Base-by-base conservation (phyloP, 208 protist genomes). In the Leishmania arabica region DNA sequence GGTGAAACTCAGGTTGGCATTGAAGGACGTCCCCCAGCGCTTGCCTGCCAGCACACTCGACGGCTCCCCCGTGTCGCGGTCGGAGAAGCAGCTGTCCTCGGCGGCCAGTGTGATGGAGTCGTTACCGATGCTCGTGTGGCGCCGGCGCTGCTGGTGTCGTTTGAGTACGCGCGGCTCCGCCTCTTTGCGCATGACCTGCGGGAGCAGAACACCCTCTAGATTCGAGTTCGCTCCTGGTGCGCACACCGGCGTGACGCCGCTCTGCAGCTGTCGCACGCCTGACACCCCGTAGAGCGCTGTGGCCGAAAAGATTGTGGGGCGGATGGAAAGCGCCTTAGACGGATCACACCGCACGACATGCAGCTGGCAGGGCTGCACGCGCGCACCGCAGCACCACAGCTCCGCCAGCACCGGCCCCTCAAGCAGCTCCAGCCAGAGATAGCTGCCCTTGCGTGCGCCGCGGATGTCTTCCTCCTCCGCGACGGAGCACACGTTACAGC, bases 341-440 rank as follows among this genome's bases (percentile, higher is more conserved):
- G 90, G 87, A 75, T 95, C 91, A 64, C 85, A 92, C 31, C 92
- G 93, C 21, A 97, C 85, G 9, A 97, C 88, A 62, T 96, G 92
- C 21, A 97, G 84, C 71, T 96, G 92, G 68, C 92, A 96, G n/a
- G 86, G 89, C 78, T 95, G 92, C 42, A 97, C 89, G 64, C 89
- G 89, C 49, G 91, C 95, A 0, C 92, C 93, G 53, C 92, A 97
- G 79, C 92, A 95, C 89, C 89, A 96, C 62, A 97, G 82, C 66
- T 96, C 92, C n/a, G 83, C 87, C 40, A 95, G 81, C 47, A 93
- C 84, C 2, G 92, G 93, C 0, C 92, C 93, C 40, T 89, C 79
- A 11, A 86, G 81, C 17, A 97, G 86, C 66, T 96, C 92, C 47
- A 97, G 74, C 93, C 95, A 97, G 27, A 97, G 79, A 72, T 96